These are phyloP conservation scores for Amborella trichopoda DNA, from an alignment of 164 flowering plant genomes.

Conservation along the genomic window DNA sequence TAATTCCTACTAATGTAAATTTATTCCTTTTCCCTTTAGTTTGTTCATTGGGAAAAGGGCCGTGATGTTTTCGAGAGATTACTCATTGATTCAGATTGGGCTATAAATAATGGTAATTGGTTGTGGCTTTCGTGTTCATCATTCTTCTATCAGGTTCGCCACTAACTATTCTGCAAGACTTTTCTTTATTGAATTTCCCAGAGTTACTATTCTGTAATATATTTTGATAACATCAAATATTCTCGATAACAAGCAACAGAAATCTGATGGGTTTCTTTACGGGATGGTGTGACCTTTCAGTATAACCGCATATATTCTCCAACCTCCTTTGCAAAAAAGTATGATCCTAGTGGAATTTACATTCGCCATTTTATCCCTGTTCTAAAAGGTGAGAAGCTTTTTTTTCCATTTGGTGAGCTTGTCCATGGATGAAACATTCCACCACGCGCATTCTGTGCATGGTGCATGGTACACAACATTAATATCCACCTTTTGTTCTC, in stretches of 20 bases:
- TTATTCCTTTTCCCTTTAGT: slow-evolving; percentile 21
- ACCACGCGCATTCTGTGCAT: too few species aligned
- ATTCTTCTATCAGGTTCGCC: slow-evolving; percentile 82
- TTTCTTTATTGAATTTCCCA: too few species aligned
- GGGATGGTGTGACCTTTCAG: slow-evolving; percentile 26
- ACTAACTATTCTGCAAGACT: too few species aligned
- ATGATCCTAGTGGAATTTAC: slow-evolving; percentile 71
- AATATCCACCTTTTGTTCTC: too few species aligned
- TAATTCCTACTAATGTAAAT: too few species aligned
- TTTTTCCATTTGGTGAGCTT: too few species aligned
- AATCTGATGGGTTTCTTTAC: too few species aligned
- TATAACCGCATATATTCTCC: slow-evolving; percentile 90
- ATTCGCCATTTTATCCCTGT: slow-evolving; percentile 79
- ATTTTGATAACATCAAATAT: too few species aligned
- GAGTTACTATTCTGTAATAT: too few species aligned
- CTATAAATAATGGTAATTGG: slow-evolving; percentile 95
- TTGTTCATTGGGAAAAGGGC: slow-evolving; percentile 92
- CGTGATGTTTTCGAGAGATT: slow-evolving; percentile 93
- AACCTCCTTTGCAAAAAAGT: slow-evolving; percentile 82
- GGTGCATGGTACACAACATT: too few species aligned
- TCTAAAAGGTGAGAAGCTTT: slow-evolving; percentile 42
- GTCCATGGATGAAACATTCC: too few species aligned
- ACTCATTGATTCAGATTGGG: slow-evolving; percentile 93
- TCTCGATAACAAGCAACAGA: too few species aligned
- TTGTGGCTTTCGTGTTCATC: slow-evolving; percentile 95